Percentiles rank a stretch among this genome's conserved stretches.
Conservation (phyloP, 2,329 filamentous ascomycete species). For the Zasmidium angulare region DNA sequence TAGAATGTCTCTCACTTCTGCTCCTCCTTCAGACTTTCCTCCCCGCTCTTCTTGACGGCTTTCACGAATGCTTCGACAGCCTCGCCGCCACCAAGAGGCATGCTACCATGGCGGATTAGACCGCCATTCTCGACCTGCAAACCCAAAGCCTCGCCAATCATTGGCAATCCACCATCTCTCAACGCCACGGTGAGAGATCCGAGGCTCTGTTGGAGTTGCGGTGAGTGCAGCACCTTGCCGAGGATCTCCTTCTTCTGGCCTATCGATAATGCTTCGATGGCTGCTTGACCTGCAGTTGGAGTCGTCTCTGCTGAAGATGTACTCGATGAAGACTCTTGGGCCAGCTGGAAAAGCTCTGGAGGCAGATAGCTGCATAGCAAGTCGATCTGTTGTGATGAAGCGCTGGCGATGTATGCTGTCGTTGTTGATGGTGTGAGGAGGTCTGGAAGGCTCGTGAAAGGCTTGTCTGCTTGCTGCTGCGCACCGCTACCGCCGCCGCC, state of each 20-base stretch:
- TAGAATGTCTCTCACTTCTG: not conserved
- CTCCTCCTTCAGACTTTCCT: constrained; percentile 52
- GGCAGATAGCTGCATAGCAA: constrained; percentile 76
- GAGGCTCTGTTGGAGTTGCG: constrained; percentile 86
- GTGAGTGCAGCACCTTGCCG: constrained; percentile 78
- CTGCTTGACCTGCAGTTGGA: constrained; percentile 65
- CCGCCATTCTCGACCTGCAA: constrained; percentile 83
- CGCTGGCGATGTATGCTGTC: constrained; percentile 71
- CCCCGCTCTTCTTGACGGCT: constrained; percentile 77
- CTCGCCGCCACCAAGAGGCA: constrained; percentile 84
- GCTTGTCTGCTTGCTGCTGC: constrained; percentile 55
- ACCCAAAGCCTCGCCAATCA: constrained; percentile 80
- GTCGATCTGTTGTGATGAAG: constrained; percentile 66
- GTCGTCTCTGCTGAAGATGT: constrained; percentile 61
- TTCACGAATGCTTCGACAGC: constrained; percentile 90
- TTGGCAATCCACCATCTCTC: constrained; percentile 85
- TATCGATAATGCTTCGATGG: constrained; percentile 69
- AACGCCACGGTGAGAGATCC: constrained; percentile 83
- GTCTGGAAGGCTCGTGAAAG: constrained; percentile 82
- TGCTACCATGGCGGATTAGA: constrained; percentile 70
- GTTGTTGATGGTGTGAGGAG: constrained; percentile 77
- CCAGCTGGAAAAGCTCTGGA: constrained; percentile 72
- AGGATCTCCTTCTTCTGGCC: constrained; percentile 79
- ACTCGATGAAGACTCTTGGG: constrained; percentile 61
- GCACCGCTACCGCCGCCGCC: constrained; percentile 46